phyloP scores from a whole-genome alignment of 1,284 basidiomycete genomes.

The Trichosporon faecale region DNA sequence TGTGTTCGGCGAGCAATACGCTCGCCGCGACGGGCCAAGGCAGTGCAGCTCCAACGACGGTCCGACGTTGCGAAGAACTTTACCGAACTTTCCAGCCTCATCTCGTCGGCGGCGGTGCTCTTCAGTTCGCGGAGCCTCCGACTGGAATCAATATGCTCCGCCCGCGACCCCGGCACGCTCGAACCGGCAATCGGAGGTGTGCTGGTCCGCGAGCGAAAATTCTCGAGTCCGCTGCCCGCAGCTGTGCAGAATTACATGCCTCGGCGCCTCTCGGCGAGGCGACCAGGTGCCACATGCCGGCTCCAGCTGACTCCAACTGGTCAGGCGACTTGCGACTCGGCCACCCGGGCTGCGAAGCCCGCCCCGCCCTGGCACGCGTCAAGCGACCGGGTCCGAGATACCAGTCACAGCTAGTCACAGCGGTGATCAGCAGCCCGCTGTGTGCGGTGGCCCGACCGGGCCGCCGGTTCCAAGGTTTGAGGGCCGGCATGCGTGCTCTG shows the following conservation, averaged over 20 bases:
- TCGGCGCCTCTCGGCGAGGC: not conserved
- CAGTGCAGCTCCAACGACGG: not conserved
- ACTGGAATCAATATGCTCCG: not conserved
- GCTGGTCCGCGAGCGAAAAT: not conserved
- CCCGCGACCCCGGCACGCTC: not conserved
- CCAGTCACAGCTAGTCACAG: no score
- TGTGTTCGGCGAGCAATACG: not conserved
- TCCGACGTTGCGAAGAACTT: not conserved
- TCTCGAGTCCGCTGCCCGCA: not conserved
- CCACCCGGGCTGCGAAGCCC: not conserved
- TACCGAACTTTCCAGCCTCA: not conserved
- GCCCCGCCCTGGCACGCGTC: not conserved
- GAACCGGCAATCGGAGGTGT: not conserved
- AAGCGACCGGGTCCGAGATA: not conserved
- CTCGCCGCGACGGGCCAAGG: no score
- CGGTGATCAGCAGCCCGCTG: not conserved
- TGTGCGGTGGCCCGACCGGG: not conserved
- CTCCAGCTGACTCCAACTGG: not conserved
- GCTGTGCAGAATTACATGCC: not conserved
- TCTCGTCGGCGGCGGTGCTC: not conserved
- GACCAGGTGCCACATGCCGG: not conserved
- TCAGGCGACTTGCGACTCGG: not conserved
- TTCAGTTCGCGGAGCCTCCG: not conserved
- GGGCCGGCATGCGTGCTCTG: not conserved
- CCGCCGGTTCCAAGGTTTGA: not conserved